Base-by-base conservation (phyloP, 1,139 yeast genomes). In the Blastobotrys raffinosifermentans region DNA sequence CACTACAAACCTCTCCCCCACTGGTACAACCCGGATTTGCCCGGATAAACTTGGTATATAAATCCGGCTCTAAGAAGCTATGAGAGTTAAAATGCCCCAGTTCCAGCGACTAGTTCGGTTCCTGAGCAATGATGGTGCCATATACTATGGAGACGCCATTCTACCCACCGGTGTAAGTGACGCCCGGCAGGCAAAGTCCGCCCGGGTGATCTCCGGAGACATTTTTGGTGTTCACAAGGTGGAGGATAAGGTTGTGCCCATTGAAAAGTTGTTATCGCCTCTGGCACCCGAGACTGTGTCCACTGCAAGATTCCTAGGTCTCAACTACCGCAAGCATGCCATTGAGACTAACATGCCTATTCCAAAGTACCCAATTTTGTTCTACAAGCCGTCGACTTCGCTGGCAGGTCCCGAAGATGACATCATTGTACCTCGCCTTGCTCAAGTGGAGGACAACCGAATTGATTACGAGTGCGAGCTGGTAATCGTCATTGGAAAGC, bases 391-490 rank as follows among this genome's bases (percentile, higher is more conserved):
- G 3, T 53, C 55, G 8, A 59, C 69, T 2, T 55, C 70, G 1
- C 45, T 71, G 5, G 56, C 58, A 18, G 70, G 68, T 11, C 71
- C 72, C 6, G 45, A 44, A 15, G 66, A 58, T 36, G 57, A 56
- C n/a, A 63, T 72, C 30, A 55, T 56, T 6, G 69, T 73, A 14
- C 75, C 76, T 14, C 42, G 44, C 29, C 54, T 66, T 46, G 71
- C 71, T n/a, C 74, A 67, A 47, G 48, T 51, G 7, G 64, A 57
- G 23, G 53, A 57, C 33, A 53, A 60, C 15, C 27, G 11, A n/a
- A 56, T 67, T 15, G 79, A 74, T 48, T 73, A 73, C 47, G 79
- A 73, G 48, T 72, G 72, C 30, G 80, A 73, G 48, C 64, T 73
- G 29, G 75, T 70, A 7, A 67, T 70, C 18, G 71, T 73, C 4